Base-by-base conservation (phyloP, 257 asterid genomes). In the Hygrophila difformis region DNA sequence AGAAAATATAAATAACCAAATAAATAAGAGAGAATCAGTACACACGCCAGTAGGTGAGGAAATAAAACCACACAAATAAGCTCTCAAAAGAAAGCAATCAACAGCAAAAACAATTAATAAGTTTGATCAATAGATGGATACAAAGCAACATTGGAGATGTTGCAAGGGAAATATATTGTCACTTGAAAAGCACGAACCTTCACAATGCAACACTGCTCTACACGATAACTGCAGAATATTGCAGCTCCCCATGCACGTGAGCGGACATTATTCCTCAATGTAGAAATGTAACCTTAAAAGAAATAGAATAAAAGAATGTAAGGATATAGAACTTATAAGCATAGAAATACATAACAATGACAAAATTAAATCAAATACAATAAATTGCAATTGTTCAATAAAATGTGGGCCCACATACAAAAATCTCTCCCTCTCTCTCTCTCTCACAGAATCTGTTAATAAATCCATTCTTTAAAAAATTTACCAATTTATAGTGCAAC, bases 211-310 rank as follows among this genome's bases (percentile, higher is more conserved):
- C 99, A 91, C 39, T 76, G 80, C 68, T 91, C 96, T 2, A 86
- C 87, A 50, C 89, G 82, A 56, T 82, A 85, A 68, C 99, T 91
- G 72, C 96, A 91, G 47, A 77, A 94, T 57, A 79, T 75, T 17
- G 89, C 93, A 70, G 99, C 81, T 64, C 95, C 96, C 99, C 96
- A 91, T 16, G 96, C 85, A 38, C 96, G 95, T 8, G 99, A 91
- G 29, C 96, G 96, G 28, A 86, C 96, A 62, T 78, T 86, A 76
- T 91, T 91, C 68, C 99, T 82, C 73, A 86, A 60, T 23, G 93
- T 74, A 52, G 98, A 91, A 56, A 77, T 62, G 67, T 86, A 91
- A 65, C 95, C 98, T 91, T 44, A 26, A 26, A 49, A 6, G 45
- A 44, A 51, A 47, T 29, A 18, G 53, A 24, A 56, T 52, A 8